Evolutionary conservation across 1,284 basidiomycete species (phyloP).

Genomic region (Cryptococcus sp.): DNA sequence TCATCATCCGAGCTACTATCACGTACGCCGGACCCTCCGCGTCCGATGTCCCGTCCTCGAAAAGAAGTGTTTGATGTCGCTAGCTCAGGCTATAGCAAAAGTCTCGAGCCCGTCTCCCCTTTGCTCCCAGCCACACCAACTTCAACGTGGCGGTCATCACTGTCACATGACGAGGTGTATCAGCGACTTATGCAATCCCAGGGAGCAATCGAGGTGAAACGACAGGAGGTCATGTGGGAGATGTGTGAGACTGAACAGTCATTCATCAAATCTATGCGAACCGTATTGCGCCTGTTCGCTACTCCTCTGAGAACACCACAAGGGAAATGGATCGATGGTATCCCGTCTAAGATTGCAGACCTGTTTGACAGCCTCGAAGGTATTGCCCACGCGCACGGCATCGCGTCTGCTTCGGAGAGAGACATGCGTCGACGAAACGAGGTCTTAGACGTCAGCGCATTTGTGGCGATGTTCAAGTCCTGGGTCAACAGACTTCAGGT

Average conservation of each 20-base stretch:
- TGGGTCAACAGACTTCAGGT: slow-evolving; percentile 71
- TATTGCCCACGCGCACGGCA: slow-evolving; percentile 71
- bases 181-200: slow-evolving; percentile 31
- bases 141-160: slow-evolving; percentile 37
- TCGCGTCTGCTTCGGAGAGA: slow-evolving; percentile 61
- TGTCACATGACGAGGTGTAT: slow-evolving; percentile 27
- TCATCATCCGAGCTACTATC: slow-evolving; percentile 22
- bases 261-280: slow-evolving; percentile 67
- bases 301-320: slow-evolving; percentile 67
- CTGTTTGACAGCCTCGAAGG: slow-evolving; percentile 84
- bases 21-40: slow-evolving; percentile 32
- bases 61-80: slow-evolving; percentile 41
- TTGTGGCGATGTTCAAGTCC: slow-evolving; percentile 62
- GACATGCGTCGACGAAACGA: slow-evolving; percentile 44
- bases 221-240: slow-evolving; percentile 69
- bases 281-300: slow-evolving; percentile 68
- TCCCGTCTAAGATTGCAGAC: slow-evolving; percentile 66
- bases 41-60: slow-evolving; percentile 26
- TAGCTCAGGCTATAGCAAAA: slow-evolving; percentile 41
- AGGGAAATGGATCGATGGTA: slow-evolving; percentile 74
- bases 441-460: slow-evolving; percentile 52
- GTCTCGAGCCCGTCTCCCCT: slow-evolving; percentile 26
- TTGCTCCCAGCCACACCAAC: slow-evolving; percentile 17
- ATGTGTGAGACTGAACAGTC: slow-evolving; percentile 67
- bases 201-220: slow-evolving; percentile 59